These are phyloP conservation scores for Adenanthera pavonina DNA, from an alignment of 306 rosid species.

Conservation along the genomic window DNA sequence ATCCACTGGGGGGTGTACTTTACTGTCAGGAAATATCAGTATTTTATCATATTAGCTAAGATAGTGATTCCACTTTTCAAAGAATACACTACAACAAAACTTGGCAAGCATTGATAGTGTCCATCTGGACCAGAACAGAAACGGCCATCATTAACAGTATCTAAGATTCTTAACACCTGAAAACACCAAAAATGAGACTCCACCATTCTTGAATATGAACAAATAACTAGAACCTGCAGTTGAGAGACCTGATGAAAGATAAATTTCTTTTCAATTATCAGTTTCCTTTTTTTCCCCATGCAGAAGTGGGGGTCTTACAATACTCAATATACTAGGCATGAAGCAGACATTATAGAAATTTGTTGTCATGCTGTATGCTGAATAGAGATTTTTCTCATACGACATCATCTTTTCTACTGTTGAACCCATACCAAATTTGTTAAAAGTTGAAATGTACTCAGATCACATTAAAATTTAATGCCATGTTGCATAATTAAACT, in stretches of 20 bases:
- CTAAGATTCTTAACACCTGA: constrained; percentile 16
- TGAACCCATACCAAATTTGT: background rate
- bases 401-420: background rate
- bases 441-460: background rate
- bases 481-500: background rate
- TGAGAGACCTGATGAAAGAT: background rate
- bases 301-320: background rate
- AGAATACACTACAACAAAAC: constrained; percentile 25
- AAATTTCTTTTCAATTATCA: background rate
- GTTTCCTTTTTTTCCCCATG: background rate
- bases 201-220: constrained; percentile 32
- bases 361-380: background rate
- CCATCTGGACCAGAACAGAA: constrained; percentile 19
- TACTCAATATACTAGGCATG: background rate
- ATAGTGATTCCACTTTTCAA: constrained; percentile 13
- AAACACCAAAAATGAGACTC: constrained; percentile 33
- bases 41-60: background rate
- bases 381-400: background rate
- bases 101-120: constrained; percentile 4
- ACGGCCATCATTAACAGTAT: constrained; percentile 20
- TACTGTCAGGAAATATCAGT: constrained; percentile 58
- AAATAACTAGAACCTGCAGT: constrained; percentile 25
- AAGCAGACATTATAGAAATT: background rate
- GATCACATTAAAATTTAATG: background rate
- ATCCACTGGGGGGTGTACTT: constrained; percentile 86